Base-by-base conservation (phyloP, 495 filamentous ascomycete genomes). In the Xylaria venustula region DNA sequence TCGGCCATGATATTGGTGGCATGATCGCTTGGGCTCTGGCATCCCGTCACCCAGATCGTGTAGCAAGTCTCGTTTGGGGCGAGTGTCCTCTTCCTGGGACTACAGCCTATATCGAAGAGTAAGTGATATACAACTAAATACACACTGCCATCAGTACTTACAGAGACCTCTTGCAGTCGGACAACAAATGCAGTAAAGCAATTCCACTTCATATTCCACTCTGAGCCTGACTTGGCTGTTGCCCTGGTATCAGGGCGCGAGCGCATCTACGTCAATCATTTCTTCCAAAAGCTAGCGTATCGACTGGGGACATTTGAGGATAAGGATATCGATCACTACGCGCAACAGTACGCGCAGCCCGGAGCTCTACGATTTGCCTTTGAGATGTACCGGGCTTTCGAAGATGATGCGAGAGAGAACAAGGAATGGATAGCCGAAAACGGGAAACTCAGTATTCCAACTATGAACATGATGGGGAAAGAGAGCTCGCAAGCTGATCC, bases 171-270 rank as follows among this genome's bases (percentile, higher is more conserved):
- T n/a, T n/a, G n/a, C 19, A 66, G 64, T 15, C 58, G 60, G 19
- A 62, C 54, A 11, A 74, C 72, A 25, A 58, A 72, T 49, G 65
- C 63, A 8, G 57, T 65, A 15, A 50, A 66, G 30, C 64, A 72
- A 34, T 82, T 73, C 63, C 79, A 81, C 57, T 82, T 81, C 69
- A 64, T 70, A 25, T 82, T 81, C 58, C 77, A 82, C 54, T 45
- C 45, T n/a, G 67, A 75, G 9, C 68, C 66, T 4, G 75, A 80
- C 47, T 64, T 82, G 5, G 70, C 77, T 7, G 69, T 78, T 42
- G 54, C 72, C 8, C 69, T 81, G 0, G 72, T 77, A 12, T 64
- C 68, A 4, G 79, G 78, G 9, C 67, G 67, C 17, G 79, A 82
- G 58, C 60, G 67, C 12, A 67, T 75, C 26, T 81, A 82, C 51